Conservation (phyloP, 1,284 basidiomycete species). For the Rhodotorula sp. region DNA sequence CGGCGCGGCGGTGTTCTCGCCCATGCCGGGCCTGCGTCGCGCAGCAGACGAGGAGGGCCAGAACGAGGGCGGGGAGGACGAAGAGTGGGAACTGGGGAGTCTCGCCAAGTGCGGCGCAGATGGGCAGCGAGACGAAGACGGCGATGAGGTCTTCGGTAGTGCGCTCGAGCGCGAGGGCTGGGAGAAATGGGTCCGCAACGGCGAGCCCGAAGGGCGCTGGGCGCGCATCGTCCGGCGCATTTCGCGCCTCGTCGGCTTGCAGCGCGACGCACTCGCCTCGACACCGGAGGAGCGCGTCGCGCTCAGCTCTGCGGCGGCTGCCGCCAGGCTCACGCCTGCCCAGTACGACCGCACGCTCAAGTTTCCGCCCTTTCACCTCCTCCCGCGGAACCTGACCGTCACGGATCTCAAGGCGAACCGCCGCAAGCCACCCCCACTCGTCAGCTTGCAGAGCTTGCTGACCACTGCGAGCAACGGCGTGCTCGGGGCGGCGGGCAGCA, state of each 20-base stretch:
- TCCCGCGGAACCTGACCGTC: constrained; percentile 41
- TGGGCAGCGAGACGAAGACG: constrained; percentile 4
- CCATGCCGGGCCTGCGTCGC: constrained; percentile 7
- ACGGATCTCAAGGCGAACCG: constrained; percentile 43
- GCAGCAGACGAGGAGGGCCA: not conserved
- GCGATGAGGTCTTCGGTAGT: constrained; percentile 11
- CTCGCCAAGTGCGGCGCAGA: not conserved
- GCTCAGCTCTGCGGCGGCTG: not conserved
- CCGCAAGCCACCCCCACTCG: constrained; percentile 19
- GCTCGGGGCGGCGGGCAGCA: constrained; percentile 13
- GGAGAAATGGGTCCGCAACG: constrained; percentile 34
- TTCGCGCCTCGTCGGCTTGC: not conserved
- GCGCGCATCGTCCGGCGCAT: not conserved
- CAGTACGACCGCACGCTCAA: constrained; percentile 24
- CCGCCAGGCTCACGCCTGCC: not conserved
- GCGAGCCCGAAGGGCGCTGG: not conserved
- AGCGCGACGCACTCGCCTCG: not conserved
- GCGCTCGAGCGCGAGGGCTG: constrained; percentile 31
- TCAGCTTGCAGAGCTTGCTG: constrained; percentile 3
- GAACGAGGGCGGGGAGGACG: constrained; percentile 9
- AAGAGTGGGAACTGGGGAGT: constrained; percentile 20
- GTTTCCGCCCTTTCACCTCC: constrained; percentile 45
- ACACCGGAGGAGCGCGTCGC: not conserved
- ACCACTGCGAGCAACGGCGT: constrained; percentile 4
- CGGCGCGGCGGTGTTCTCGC: constrained; percentile 22